These are phyloP conservation scores for Phaeotremella skinneri DNA, from an alignment of 768 basidiomycete genomes.

Conservation along the genomic window DNA sequence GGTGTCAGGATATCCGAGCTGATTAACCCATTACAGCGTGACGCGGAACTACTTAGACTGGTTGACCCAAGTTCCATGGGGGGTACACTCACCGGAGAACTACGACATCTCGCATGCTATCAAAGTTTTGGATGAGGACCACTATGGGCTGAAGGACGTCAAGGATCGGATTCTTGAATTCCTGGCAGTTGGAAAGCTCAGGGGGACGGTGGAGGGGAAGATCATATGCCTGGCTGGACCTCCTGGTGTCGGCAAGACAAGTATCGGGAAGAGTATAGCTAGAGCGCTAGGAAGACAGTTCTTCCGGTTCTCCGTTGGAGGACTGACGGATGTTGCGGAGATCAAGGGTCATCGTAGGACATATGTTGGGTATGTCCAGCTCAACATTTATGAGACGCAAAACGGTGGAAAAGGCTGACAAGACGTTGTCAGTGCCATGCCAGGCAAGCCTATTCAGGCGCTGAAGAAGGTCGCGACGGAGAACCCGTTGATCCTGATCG, in stretches of 20 bases:
- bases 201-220: conserved; percentile 94
- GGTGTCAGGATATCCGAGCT: no score
- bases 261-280: conserved; percentile 91
- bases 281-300: conserved; percentile 86
- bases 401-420: conserved; percentile 6
- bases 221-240: conserved; percentile 96
- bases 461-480: conserved; percentile 89
- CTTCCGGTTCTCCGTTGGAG: conserved; percentile 95
- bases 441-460: conserved; percentile 93
- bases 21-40: conserved; percentile 54
- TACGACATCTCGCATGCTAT: conserved; percentile 80
- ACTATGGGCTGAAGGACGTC: conserved; percentile 87
- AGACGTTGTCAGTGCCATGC: conserved; percentile 64
- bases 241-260: conserved; percentile 96
- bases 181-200: conserved; percentile 88
- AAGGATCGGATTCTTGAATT: conserved; percentile 94
- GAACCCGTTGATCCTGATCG: conserved; percentile 89
- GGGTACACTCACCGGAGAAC: conserved; percentile 87
- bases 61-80: conserved; percentile 83
- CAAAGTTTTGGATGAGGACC: conserved; percentile 85
- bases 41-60: conserved; percentile 87
- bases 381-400: background rate
- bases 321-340: conserved; percentile 95
- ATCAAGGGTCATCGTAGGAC: conserved; percentile 97
- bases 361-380: conserved; percentile 73